Evolutionary conservation across 1,284 basidiomycete genomes (phyloP).

Genomic region (Leccinum subrobustum): DNA sequence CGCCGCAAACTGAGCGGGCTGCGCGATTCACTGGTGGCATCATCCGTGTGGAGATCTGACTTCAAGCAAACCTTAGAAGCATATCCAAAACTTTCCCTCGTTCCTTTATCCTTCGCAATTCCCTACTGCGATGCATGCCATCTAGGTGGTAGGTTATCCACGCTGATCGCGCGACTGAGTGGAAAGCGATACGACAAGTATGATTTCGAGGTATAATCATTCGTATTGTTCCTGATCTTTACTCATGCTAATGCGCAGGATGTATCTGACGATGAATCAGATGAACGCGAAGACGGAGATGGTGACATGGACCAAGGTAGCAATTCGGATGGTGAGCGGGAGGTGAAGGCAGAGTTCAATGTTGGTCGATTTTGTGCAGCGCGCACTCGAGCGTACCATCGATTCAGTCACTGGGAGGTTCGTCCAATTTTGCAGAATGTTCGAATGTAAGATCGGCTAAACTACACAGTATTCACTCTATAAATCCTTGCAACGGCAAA

Average conservation of each 20-base stretch:
- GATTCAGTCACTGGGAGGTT: conserved; percentile 86
- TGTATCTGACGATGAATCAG: conserved; percentile 21
- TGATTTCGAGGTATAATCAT: conserved; percentile 51
- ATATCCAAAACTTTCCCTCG: conserved; percentile 62
- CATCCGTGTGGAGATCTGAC: conserved; percentile 73
- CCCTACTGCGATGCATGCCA: conserved; percentile 79
- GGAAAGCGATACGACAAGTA: conserved; percentile 59
- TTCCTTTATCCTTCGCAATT: conserved; percentile 52
- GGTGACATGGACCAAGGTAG: conserved; percentile 28
- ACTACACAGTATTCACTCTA: conserved; percentile 58
- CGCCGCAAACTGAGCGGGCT: conserved; percentile 67
- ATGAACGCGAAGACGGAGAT: conserved; percentile 11
- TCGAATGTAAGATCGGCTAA: conserved; percentile 4
- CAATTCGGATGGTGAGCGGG: conserved; percentile 35
- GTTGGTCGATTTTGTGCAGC: conserved; percentile 76
- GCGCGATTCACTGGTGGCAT: conserved; percentile 70
- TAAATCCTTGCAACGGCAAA: conserved; percentile 50
- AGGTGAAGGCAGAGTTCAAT: conserved; percentile 38
- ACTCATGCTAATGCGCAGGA: conserved; percentile 13
- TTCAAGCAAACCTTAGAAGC: conserved; percentile 65
- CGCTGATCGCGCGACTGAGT: conserved; percentile 52
- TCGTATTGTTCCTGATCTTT: neutral
- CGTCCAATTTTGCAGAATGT: conserved; percentile 18
- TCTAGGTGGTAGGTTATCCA: conserved; percentile 66
- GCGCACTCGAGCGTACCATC: conserved; percentile 68